Percentiles rank a stretch among this genome's conserved stretches.
Conservation (phyloP, 2,329 filamentous ascomycete genomes). For the Colletotrichum sp. region DNA sequence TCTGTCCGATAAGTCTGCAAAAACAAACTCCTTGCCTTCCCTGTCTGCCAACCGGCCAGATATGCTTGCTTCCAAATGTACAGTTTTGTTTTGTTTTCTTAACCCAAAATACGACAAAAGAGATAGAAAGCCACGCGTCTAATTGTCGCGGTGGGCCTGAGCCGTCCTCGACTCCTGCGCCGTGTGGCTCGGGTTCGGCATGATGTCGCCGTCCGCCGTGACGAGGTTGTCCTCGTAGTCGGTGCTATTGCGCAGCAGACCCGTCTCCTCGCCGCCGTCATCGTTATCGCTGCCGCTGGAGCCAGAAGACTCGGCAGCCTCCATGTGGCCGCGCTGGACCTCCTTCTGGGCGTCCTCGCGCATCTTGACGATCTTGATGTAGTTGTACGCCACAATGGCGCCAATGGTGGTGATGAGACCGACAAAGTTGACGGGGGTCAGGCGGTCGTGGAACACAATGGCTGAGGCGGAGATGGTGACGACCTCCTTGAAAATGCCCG, state of each 20-base stretch:
- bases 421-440: slow-evolving; percentile 86
- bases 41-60: not conserved
- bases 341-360: slow-evolving; percentile 70
- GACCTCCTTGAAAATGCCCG: slow-evolving; percentile 98
- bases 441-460: slow-evolving; percentile 84
- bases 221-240: slow-evolving; percentile 42
- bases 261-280: slow-evolving; percentile 50
- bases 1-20: not conserved
- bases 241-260: slow-evolving; percentile 46
- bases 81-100: not conserved
- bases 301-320: slow-evolving; percentile 34
- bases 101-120: slow-evolving; percentile 17
- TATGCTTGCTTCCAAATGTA: not conserved
- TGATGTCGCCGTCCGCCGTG: slow-evolving; percentile 44
- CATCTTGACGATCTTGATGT: slow-evolving; percentile 93
- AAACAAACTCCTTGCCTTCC: slow-evolving; percentile 13
- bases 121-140: slow-evolving; percentile 18
- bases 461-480: slow-evolving; percentile 92
- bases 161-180: slow-evolving; percentile 21
- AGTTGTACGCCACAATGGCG: slow-evolving; percentile 91
- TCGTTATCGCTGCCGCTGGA: slow-evolving; percentile 47
- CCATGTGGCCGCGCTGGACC: slow-evolving; percentile 48
- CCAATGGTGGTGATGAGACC: slow-evolving; percentile 87
- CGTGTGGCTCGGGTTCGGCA: slow-evolving; percentile 36
- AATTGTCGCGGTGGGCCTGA: slow-evolving; percentile 21